Base-by-base conservation (phyloP, 306 rosid genomes). In the Coriaria nepalensis region DNA sequence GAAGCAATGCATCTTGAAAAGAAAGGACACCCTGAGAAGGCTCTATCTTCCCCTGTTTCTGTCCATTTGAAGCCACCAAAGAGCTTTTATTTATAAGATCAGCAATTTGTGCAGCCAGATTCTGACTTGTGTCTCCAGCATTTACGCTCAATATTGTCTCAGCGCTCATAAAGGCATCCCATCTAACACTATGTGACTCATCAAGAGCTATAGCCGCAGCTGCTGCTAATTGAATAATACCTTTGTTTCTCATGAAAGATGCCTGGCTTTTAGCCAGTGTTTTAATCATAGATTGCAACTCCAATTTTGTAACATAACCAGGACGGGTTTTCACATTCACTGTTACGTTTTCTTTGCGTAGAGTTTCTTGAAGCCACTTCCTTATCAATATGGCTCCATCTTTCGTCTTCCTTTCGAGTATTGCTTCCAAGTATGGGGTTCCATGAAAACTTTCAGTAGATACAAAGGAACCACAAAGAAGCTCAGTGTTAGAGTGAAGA, bases 341-440 rank as follows among this genome's bases (percentile, higher is more conserved):
- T 6, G 65, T 50, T 36, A 78, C 52, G 42, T 69, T 88, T 62
- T 84, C 95, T 56, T 51, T 53, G 51, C 69, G 83, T 60, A 81
- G 40, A 42, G 84, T 68, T 84, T 88, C 97, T 73, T 78, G 90
- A 52, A 84, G 78, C 97, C 95, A 88, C 76, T 76, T 88, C 79
- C 84, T 83, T 57, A 88, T 77, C 55, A 88, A 68, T 47, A 84
- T 29, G 53, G 75, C 45, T 49, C 93, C 93, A 68, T 84, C 95
- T 68, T 77, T 88, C 45, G 84, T 76, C 68, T 74, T 81, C 65
- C 95, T 81, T 66, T 88, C 90, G 20, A 88, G 68, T 53, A 88
- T 55, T 48, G 95, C 83, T 65, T 88, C 95, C 79, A 88, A 70
- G 44, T 74, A 77, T 47, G 93, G 84, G 45, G 72, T 76, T 67